Evolutionary conservation across 208 protist species (phyloP).

Genomic region (Cochliopodium minus): DNA sequence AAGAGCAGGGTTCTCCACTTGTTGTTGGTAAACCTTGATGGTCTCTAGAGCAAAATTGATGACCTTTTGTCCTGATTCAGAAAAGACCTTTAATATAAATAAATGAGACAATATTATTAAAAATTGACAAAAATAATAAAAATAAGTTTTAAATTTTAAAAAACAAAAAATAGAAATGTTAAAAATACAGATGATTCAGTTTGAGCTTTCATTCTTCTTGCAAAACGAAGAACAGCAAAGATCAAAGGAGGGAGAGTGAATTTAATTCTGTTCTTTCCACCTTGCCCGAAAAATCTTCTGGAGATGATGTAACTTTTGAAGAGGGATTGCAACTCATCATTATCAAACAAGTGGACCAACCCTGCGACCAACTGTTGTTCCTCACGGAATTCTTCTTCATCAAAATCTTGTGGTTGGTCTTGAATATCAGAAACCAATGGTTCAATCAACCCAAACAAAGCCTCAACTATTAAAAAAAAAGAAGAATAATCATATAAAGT

Average conservation of each 20-base stretch:
- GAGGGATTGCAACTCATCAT: constrained; percentile 44
- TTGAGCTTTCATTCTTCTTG: no score
- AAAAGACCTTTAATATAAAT: no score
- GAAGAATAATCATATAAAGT: no score
- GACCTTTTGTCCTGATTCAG: no score
- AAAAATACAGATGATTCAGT: no score
- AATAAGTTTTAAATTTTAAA: no score
- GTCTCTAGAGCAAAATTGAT: no score
- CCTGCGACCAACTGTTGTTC: constrained; percentile 71
- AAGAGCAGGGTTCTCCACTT: constrained; percentile 23
- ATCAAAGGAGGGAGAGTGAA: constrained; percentile 60
- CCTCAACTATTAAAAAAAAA: no score
- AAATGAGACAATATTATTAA: no score
- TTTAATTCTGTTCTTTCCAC: constrained; percentile 53
- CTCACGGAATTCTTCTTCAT: constrained; percentile 54
- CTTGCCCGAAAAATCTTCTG: constrained; percentile 57
- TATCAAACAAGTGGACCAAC: constrained; percentile 60
- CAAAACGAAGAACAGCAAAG: constrained; percentile 46
- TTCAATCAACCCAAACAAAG: constrained; percentile 59
- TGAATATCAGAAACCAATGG: constrained; percentile 51
- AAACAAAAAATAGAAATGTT: no score
- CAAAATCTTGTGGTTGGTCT: constrained; percentile 26
- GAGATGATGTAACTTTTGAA: constrained; percentile 64
- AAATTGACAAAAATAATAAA: no score
- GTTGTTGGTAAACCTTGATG: no score